Evolutionary conservation across 345 rosid genomes (phyloP), one percentile per base, ranked within the genome.

Genomic region (Balakata baccata): DNA sequence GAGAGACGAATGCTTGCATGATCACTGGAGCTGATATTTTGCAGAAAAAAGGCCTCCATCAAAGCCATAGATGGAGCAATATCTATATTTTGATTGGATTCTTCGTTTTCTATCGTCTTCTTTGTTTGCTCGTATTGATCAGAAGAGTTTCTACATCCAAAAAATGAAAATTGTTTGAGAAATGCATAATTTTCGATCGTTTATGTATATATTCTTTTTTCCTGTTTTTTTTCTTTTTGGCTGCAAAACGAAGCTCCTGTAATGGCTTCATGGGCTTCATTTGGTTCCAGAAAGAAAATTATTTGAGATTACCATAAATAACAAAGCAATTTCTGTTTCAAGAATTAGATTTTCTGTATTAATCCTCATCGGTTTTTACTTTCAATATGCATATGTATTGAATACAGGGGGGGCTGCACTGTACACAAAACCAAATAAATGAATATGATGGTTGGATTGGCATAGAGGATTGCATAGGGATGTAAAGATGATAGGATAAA

Each of bases 131-230:
- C 59, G 89, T 81, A 52, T 74, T 94, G 78, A 83, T 90, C 78
- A 86, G 89, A 77, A 85, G 98, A 78, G 83, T 94, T 79, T 92
- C 98, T 38, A 81, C 84, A 80, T 86, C 87, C n/a, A 94, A 86
- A 78, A 85, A 85, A 66, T 92, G 69, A 82, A 69, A n/a, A 18
- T n/a, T 18, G 13, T 29, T 29, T 29, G 34, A 29, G 34, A 29
- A 29, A 17, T 63, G 46, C 23, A n/a, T n/a, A n/a, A 2, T 56
- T 25, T 9, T 54, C 25, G n/a, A n/a, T n/a, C n/a, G 1, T 17
- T n/a, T 17, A 29, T 29, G 34, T 29, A 29, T 29, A 29, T 29
- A 29, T 54, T n/a, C 18, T 51, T 56, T 58, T 58, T 58, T 58
- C 5, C 11, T 4, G 11, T 58, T 58, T 58, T 0, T n/a, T 58